These are phyloP conservation scores for Periconia digitata DNA, from an alignment of 2,329 filamentous ascomycete genomes.

Conservation along the genomic window DNA sequence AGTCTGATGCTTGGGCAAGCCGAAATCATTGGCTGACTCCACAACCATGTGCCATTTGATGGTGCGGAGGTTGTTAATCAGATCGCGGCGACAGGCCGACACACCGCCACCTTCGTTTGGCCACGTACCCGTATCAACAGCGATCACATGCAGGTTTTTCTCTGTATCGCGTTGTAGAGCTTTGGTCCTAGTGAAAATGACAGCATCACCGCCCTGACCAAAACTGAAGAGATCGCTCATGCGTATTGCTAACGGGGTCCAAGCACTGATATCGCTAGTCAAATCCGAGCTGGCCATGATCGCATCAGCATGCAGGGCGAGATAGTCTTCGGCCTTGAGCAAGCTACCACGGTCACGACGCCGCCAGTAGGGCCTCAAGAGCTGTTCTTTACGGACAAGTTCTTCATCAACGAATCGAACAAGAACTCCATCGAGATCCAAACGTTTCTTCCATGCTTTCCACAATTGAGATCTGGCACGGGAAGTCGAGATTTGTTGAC, in stretches of 20 bases:
- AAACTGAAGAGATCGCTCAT: constrained; percentile 56
- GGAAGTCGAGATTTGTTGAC: constrained; percentile 42
- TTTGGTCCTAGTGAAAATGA: constrained; percentile 53
- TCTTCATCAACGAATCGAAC: constrained; percentile 46
- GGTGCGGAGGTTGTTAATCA: constrained; percentile 47
- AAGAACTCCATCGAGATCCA: constrained; percentile 42
- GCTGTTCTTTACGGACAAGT: constrained; percentile 37
- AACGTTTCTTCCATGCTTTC: constrained; percentile 45
- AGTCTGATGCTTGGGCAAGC: constrained; percentile 46
- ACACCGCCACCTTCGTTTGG: constrained; percentile 48
- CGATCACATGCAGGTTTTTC: constrained; percentile 42
- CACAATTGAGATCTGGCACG: constrained; percentile 42
- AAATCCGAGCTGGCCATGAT: constrained; percentile 56
- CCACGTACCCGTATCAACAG: constrained; percentile 47
- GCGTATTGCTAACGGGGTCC: constrained; percentile 55
- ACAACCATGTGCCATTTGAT: constrained; percentile 49
- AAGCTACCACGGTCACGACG: constrained; percentile 41
- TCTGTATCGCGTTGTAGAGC: constrained; percentile 49
- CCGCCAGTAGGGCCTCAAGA: constrained; percentile 43
- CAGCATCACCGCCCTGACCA: constrained; percentile 56
- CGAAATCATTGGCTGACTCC: constrained; percentile 47
- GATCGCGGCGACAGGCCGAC: constrained; percentile 45
- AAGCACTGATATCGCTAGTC: constrained; percentile 54
- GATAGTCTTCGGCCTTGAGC: constrained; percentile 41
- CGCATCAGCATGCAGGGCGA: constrained; percentile 49